phyloP scores from a whole-genome alignment of 2,329 filamentous ascomycete species.

The Colletotrichum spaethianum region DNA sequence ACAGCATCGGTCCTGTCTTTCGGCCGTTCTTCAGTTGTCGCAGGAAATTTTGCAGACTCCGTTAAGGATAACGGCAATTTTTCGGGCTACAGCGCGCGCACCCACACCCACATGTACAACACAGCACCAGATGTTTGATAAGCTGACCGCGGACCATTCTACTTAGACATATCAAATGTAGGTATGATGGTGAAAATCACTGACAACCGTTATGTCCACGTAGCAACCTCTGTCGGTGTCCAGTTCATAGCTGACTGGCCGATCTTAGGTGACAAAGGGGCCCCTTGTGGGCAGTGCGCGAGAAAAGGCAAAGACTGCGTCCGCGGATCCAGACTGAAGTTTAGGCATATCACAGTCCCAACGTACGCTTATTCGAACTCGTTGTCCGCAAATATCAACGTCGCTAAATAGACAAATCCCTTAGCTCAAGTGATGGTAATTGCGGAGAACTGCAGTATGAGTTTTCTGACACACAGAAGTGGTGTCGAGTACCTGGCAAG shows the following conservation, averaged over 20 bases:
- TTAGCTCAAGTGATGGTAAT: not conserved
- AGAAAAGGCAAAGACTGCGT: conserved; percentile 3
- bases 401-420: not conserved
- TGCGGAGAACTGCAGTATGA: conserved; percentile 16
- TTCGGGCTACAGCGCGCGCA: not conserved
- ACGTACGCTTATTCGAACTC: not conserved
- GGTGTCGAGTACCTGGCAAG: conserved; percentile 19
- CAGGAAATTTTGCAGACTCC: not conserved
- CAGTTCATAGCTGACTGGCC: not conserved
- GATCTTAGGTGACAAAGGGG: conserved; percentile 24
- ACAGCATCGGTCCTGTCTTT: too few relatives aligned
- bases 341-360: conserved; percentile 19
- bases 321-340: conserved; percentile 20
- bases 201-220: not conserved
- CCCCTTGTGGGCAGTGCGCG: conserved; percentile 24
- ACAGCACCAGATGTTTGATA: not conserved
- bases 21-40: not conserved
- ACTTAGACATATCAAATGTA: conserved; percentile 31
- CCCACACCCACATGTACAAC: not conserved
- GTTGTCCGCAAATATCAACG: too few relatives aligned
- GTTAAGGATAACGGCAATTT: not conserved
- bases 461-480: conserved; percentile 24
- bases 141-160: not conserved
- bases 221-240: too few relatives aligned
- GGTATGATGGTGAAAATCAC: not conserved